Evolutionary conservation across 2,329 filamentous ascomycete species (phyloP).

Genomic region (Ophiosphaerella narmari): DNA sequence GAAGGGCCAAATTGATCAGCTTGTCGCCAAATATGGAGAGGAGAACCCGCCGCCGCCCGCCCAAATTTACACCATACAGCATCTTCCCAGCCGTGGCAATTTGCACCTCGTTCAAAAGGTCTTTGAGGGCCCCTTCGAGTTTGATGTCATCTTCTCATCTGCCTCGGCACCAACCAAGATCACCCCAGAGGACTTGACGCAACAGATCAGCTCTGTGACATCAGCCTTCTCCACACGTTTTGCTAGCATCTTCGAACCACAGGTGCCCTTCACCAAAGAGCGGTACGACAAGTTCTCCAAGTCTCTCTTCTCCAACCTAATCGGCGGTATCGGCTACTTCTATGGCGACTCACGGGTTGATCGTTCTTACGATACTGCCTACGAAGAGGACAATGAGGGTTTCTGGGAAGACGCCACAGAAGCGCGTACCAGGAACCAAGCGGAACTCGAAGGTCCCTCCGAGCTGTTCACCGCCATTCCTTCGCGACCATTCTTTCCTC

Average conservation of each 20-base stretch:
- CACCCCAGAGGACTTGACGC: slow-evolving; percentile 67
- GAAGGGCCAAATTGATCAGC: slow-evolving; percentile 66
- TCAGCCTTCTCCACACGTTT: slow-evolving; percentile 77
- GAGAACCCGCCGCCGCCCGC: slow-evolving; percentile 75
- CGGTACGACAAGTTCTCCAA: slow-evolving; percentile 81
- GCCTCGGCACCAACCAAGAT: slow-evolving; percentile 63
- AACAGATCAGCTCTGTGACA: slow-evolving; percentile 69
- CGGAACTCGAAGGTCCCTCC: slow-evolving; percentile 77
- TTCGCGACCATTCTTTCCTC: slow-evolving; percentile 92
- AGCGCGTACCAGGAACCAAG: slow-evolving; percentile 70
- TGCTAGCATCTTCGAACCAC: slow-evolving; percentile 69
- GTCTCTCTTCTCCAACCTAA: slow-evolving; percentile 90
- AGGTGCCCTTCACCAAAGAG: slow-evolving; percentile 73
- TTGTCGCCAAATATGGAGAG: slow-evolving; percentile 62
- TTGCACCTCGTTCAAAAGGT: slow-evolving; percentile 88
- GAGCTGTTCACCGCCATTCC: slow-evolving; percentile 92
- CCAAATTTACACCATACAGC: slow-evolving; percentile 79
- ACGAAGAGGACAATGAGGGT: slow-evolving; percentile 91
- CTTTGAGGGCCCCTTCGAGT: slow-evolving; percentile 87
- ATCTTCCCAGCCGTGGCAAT: slow-evolving; percentile 74
- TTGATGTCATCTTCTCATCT: slow-evolving; percentile 89
- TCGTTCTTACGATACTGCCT: slow-evolving; percentile 86
- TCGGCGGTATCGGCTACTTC: slow-evolving; percentile 96
- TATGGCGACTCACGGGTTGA: slow-evolving; percentile 87
- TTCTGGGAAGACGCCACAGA: slow-evolving; percentile 93